These are phyloP conservation scores for Isoetes taiwanensis DNA, from an alignment of 75 land plant genomes.

Conservation along the genomic window DNA sequence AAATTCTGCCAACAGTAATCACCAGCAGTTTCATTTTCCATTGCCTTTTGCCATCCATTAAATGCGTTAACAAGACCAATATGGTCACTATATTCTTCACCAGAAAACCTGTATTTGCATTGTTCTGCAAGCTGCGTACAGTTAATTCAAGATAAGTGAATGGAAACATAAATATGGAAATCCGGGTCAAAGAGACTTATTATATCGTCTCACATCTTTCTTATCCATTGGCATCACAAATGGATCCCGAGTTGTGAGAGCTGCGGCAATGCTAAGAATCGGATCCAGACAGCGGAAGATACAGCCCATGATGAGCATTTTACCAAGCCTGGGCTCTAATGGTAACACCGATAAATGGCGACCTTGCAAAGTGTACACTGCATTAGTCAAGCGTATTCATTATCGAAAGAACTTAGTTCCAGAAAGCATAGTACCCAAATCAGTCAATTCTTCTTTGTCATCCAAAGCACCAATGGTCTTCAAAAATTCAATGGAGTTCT, in stretches of 20 bases:
- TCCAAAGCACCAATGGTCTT: slow-evolving; percentile 89
- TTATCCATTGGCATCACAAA: slow-evolving; percentile 86
- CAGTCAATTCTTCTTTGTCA: slow-evolving; percentile 71
- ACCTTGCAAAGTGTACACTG: slow-evolving; percentile 31
- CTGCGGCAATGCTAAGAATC: slow-evolving; percentile 77
- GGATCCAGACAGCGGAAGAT: slow-evolving; percentile 89
- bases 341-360: slow-evolving; percentile 71
- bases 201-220: slow-evolving; percentile 53
- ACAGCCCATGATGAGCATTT: slow-evolving; percentile 93
- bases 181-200: not conserved
- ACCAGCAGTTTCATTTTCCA: slow-evolving; percentile 52
- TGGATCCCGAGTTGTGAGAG: slow-evolving; percentile 81
- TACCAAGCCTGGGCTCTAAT: slow-evolving; percentile 93
- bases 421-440: too few species aligned
- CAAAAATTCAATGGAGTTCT: slow-evolving; percentile 82
- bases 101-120: slow-evolving; percentile 76
- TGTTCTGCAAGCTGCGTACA: slow-evolving; percentile 55
- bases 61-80: slow-evolving; percentile 95
- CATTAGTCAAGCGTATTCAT: too few species aligned
- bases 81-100: slow-evolving; percentile 88
- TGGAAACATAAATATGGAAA: not conserved
- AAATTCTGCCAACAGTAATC: slow-evolving; percentile 98
- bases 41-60: slow-evolving; percentile 93
- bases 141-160: not conserved
- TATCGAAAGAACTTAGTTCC: too few species aligned